Conservation (phyloP, 495 filamentous ascomycete genomes). For the Hypoxylon fuscum region DNA sequence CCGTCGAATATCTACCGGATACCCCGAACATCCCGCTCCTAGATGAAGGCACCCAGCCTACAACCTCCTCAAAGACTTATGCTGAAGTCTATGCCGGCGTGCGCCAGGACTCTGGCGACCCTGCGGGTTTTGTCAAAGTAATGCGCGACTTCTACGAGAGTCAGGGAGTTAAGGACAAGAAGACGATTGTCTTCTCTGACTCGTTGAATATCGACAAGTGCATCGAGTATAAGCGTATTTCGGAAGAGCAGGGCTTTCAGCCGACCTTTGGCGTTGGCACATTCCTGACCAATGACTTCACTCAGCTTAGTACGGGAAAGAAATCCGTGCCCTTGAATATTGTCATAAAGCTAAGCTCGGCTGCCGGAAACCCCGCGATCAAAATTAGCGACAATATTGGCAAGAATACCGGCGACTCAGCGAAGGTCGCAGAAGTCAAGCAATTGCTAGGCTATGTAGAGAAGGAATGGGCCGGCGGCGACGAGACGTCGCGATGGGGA, state of each 20-base stretch:
- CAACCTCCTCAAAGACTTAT: slow-evolving; percentile 63
- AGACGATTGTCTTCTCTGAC: slow-evolving; percentile 97
- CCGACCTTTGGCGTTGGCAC: slow-evolving; percentile 94
- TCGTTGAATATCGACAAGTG: slow-evolving; percentile 91
- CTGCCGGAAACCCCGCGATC: slow-evolving; percentile 80
- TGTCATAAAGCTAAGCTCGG: slow-evolving; percentile 93
- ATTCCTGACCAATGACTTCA: slow-evolving; percentile 94
- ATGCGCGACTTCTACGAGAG: slow-evolving; percentile 88
- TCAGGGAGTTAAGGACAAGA: slow-evolving; percentile 78
- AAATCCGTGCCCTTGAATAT: slow-evolving; percentile 97
- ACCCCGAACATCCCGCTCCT: slow-evolving; percentile 18
- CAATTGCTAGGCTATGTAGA: slow-evolving; percentile 83
- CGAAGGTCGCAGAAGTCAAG: slow-evolving; percentile 85
- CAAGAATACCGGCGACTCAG: slow-evolving; percentile 91
- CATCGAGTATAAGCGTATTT: slow-evolving; percentile 83
- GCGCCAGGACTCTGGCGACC: slow-evolving; percentile 95
- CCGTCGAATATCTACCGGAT: slow-evolving; percentile 47
- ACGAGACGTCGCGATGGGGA: slow-evolving; percentile 86
- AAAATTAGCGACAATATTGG: slow-evolving; percentile 98
- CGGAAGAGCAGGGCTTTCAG: slow-evolving; percentile 81
- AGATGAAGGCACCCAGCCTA: slow-evolving; percentile 18
- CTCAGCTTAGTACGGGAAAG: slow-evolving; percentile 67
- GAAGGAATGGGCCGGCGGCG: slow-evolving; percentile 80
- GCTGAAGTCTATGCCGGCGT: slow-evolving; percentile 88
- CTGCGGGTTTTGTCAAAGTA: slow-evolving; percentile 78